Evolutionary conservation across 768 basidiomycete species (phyloP).

Genomic region (Lactifluus volemus): DNA sequence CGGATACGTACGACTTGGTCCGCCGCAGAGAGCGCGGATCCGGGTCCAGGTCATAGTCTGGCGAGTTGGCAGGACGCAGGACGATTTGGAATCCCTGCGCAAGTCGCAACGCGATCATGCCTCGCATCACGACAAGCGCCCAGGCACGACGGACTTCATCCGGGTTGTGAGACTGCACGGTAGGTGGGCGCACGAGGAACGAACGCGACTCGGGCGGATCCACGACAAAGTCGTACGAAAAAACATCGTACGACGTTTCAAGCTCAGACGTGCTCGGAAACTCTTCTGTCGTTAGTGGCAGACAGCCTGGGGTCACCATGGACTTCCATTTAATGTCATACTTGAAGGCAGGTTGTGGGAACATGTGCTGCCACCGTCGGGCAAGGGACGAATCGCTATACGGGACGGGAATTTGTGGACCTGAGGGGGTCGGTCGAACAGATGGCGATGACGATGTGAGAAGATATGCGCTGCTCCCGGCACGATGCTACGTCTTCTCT

Average conservation of each 20-base stretch:
- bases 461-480: constrained; percentile 26
- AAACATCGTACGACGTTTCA: constrained; percentile 68
- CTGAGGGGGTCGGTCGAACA: constrained; percentile 56
- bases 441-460: constrained; percentile 39
- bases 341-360: constrained; percentile 62
- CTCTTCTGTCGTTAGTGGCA: constrained; percentile 87
- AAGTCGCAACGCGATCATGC: constrained; percentile 87
- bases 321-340: constrained; percentile 91
- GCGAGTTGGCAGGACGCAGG: constrained; percentile 35
- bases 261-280: constrained; percentile 72
- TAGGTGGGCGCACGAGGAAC: constrained; percentile 70
- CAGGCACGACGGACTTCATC: constrained; percentile 60
- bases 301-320: constrained; percentile 74
- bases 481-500: constrained; percentile 47
- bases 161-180: constrained; percentile 33
- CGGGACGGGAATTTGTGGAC: constrained; percentile 46
- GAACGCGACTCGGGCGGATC: constrained; percentile 79
- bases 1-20: constrained; percentile 48
- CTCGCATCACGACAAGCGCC: constrained; percentile 79
- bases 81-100: constrained; percentile 95
- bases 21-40: constrained; percentile 32
- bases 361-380: constrained; percentile 83
- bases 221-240: constrained; percentile 83
- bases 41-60: constrained; percentile 26
- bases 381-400: constrained; percentile 68